These are phyloP conservation scores for Polygonum aviculare DNA, from an alignment of 148 eudicot species.

Conservation along the genomic window DNA sequence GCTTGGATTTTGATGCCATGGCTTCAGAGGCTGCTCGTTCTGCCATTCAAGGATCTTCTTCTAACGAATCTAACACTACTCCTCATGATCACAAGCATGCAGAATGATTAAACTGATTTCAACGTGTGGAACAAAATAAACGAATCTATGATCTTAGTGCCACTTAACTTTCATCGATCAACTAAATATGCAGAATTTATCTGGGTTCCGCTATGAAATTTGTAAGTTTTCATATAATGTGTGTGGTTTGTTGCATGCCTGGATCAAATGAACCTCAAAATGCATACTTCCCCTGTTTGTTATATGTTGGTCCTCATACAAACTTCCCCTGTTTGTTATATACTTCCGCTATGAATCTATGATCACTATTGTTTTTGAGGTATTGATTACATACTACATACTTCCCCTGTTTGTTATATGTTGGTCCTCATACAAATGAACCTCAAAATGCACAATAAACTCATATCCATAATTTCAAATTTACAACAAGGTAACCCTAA, in stretches of 20 bases:
- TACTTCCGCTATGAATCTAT: no score
- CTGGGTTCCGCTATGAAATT: background rate
- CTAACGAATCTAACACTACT: background rate
- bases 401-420: background rate
- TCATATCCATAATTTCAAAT: background rate
- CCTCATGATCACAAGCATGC: background rate
- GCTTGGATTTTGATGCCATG: conserved; percentile 7
- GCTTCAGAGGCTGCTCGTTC: background rate
- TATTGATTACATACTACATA: background rate
- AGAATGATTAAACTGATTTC: background rate
- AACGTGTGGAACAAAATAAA: background rate
- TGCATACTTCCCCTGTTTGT: background rate
- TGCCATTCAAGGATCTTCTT: background rate
- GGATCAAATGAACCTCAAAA: no score
- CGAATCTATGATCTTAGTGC: background rate
- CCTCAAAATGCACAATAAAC: background rate
- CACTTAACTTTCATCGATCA: background rate
- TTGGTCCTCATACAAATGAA: background rate
- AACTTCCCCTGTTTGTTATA: no score
- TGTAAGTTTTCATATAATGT: background rate
- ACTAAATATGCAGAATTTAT: background rate
- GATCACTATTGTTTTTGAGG: background rate
- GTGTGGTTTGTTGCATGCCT: background rate
- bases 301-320: background rate
- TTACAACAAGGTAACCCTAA: no score